Evolutionary conservation across 805 yeast species (phyloP), one percentile per base, ranked within the genome.

Genomic region (Lipomyces japonicus): DNA sequence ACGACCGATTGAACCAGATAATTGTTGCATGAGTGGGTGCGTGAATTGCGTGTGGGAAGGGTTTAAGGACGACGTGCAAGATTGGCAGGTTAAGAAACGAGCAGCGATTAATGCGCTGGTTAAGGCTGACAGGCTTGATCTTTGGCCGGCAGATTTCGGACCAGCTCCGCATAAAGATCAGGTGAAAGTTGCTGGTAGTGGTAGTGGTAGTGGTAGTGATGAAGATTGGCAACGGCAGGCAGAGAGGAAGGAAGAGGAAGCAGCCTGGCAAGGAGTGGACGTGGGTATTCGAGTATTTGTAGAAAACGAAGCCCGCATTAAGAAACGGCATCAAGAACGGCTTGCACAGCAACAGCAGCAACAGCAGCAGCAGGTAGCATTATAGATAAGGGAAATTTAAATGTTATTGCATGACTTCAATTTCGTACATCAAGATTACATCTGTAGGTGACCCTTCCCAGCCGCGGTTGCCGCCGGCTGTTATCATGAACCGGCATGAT

Each of bases 11-110:
- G 96, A 87, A 60, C 97, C 97, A 1, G 95, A 90, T 60, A 89
- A 91, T 66, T 91, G 98, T 67, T 91, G 98, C 68, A 89, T 89
- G 95, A 82, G 93, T 50, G 98, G 98, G 1, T 91, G 98, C 67
- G 81, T 87, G 26, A 89, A 91, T 68, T 91, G 98, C 67, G 97
- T 91, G 1, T 93, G 97, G 97, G 96, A 90, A 61, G 70, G 86
- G 47, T 91, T 80, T 65, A 82, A 84, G 58, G 97, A 91, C 46
- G 97, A 93, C 65, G 62, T 90, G 43, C 82, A 80, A 55, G 87
- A 87, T 30, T 93, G 96, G 96, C 79, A 81, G 61, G 64, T 55
- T 1, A 68, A 73, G 61, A 71, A 95, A 18, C 68, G 68, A 34
- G 65, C 73, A 48, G 96, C 96, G 0, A 84, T 75, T 51, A 46